These are phyloP conservation scores for Babesia bovis DNA, from an alignment of 169 alveolate species.

Conservation along the genomic window DNA sequence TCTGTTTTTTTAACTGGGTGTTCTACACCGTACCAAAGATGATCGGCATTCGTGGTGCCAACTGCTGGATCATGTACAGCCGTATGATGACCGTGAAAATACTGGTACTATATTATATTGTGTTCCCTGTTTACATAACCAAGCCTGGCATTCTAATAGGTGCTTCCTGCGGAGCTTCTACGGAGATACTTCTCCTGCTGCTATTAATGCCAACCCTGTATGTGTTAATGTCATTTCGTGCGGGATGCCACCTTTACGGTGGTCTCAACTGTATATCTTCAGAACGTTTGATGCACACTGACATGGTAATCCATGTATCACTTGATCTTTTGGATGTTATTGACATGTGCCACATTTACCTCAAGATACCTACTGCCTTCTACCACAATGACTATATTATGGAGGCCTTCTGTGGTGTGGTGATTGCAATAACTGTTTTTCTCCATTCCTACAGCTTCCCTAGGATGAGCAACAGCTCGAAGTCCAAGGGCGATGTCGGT, in stretches of 20 bases:
- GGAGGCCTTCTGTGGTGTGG: constrained; percentile 54
- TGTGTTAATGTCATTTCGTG: constrained; percentile 61
- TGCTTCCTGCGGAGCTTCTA: constrained; percentile 37
- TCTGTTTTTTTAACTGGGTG: constrained; percentile 66
- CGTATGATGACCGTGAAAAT: constrained; percentile 71
- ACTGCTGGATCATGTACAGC: constrained; percentile 74
- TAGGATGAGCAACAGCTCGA: constrained; percentile 41
- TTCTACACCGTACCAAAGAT: constrained; percentile 67
- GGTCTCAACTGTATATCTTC: constrained; percentile 66
- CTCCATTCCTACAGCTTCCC: constrained; percentile 68
- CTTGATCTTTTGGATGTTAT: constrained; percentile 73
- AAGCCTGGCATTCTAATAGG: constrained; percentile 47
- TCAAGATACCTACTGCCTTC: constrained; percentile 24
- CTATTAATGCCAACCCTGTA: constrained; percentile 61
- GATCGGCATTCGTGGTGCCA: constrained; percentile 74
- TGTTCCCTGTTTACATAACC: constrained; percentile 57
- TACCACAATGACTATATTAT: constrained; percentile 12
- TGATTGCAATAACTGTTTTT: constrained; percentile 49
- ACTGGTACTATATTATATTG: constrained; percentile 67
- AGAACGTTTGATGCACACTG: constrained; percentile 73
- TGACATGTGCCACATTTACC: constrained; percentile 62
- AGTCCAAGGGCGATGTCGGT: neutral
- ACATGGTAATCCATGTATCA: constrained; percentile 72
- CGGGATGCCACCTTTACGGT: constrained; percentile 68
- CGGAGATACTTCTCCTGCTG: constrained; percentile 58